phyloP scores from a whole-genome alignment of 2,329 filamentous ascomycete species.

The Thielaviopsis euricoi region DNA sequence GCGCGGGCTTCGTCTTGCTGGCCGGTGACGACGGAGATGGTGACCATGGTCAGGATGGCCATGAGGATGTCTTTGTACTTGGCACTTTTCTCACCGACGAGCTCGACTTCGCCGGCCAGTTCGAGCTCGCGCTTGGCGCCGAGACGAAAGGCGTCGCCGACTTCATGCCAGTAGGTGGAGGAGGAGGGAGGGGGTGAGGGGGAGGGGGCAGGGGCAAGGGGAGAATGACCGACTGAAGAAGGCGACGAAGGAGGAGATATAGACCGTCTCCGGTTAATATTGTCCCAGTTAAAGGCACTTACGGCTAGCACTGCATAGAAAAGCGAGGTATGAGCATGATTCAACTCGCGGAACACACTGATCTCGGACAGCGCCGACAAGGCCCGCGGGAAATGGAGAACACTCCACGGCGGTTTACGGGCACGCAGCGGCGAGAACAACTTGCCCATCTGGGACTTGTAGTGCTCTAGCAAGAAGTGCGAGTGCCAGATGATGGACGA shows the following conservation, averaged over 20 bases:
- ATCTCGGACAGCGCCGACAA: slow-evolving; percentile 22
- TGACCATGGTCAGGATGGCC: slow-evolving; percentile 24
- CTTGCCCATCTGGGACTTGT: slow-evolving; percentile 20
- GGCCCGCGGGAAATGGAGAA: slow-evolving; percentile 22
- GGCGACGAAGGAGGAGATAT: no score
- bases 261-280: slow-evolving; percentile 15
- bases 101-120: slow-evolving; percentile 17
- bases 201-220: no score
- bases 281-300: slow-evolving; percentile 22
- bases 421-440: slow-evolving; percentile 22
- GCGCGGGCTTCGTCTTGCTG: slow-evolving; percentile 19
- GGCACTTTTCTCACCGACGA: slow-evolving; percentile 19
- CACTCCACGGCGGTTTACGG: slow-evolving; percentile 25
- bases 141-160: slow-evolving; percentile 20
- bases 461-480: slow-evolving; percentile 22
- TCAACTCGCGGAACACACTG: slow-evolving; percentile 20
- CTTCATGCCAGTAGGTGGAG: not conserved
- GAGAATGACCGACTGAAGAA: no score
- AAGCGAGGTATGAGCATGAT: slow-evolving; percentile 20
- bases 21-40: slow-evolving; percentile 20
- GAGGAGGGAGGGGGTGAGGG: no score
- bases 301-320: slow-evolving; percentile 23
- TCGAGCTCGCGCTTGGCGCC: slow-evolving; percentile 17
- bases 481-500: not conserved
- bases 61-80: slow-evolving; percentile 27